Evolutionary conservation across 805 yeast species (phyloP), one percentile per base, ranked within the genome.

Genomic region (Maudiozyma saulgeensis): DNA sequence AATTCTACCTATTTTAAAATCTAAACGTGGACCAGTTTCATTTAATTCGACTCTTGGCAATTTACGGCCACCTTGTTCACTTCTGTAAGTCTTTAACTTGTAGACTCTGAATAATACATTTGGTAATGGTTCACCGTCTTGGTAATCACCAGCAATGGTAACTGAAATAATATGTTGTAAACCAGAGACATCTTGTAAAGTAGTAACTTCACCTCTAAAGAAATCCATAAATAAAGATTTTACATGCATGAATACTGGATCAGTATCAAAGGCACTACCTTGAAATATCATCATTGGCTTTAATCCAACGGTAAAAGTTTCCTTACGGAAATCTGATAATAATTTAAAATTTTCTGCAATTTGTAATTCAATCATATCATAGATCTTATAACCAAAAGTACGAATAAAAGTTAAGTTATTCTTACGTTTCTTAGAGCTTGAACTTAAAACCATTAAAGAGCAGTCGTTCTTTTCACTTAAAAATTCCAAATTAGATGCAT

Each of bases 1-100:
- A 57, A 83, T 78, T 72, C 99, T 80, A 45, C 99, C 99, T 50
- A 93, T 76, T 58, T 83, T 81, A 71, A 93, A 91, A 67, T 91
- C 97, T 52, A 93, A 76, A 61, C 99, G 79, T 53, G 99, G 99
- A 0, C 99, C 99, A 53, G 87, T 83, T 68, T 93, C 99, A 49
- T 85, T 93, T 41, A 93, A 73, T 71, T 93, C 98, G 23, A 93
- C 90, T 65, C 99, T 78, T 49, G 99, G 98, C 49, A 87, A 75
- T 64, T 87, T 89, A 18, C 59, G 57, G 38, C 70, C 70, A 53
- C 69, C 69, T 63, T 91, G 96, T 45, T 84, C 90, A 53, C 91
- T 81, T 64, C 77, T 81, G 67, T 69, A 84, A 5, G 98, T 81
- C 66, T 84, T 87, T 60, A 93, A 71, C 60, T 84, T 80, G 68